Evolutionary conservation across 75 land plant species (phyloP).

Genomic region (Pseudotsuga menziesii): DNA sequence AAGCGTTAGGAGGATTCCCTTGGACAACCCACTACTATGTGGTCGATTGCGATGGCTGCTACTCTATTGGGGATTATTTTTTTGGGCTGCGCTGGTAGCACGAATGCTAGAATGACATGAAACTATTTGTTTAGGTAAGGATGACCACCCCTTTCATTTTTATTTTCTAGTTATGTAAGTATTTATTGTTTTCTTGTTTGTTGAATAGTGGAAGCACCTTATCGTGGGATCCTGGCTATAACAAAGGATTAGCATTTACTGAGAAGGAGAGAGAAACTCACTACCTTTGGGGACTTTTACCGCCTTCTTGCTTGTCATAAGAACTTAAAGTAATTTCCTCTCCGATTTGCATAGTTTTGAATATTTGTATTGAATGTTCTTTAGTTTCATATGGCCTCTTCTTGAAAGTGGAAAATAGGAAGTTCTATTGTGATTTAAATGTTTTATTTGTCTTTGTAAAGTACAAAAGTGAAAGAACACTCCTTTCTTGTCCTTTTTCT

Average conservation of each 20-base stretch:
- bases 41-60: too few species aligned
- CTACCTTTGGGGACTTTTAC: conserved; percentile 84
- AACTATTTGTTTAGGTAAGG: too few species aligned
- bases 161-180: too few species aligned
- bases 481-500: too few species aligned
- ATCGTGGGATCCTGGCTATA: conserved; percentile 81
- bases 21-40: too few species aligned
- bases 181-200: not conserved
- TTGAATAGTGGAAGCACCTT: conserved; percentile 64
- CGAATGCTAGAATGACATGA: too few species aligned
- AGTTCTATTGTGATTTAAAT: not conserved
- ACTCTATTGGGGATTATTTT: too few species aligned
- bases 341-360: not conserved
- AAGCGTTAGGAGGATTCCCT: too few species aligned
- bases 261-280: conserved; percentile 87
- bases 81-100: too few species aligned
- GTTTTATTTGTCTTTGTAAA: not conserved
- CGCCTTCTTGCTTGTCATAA: conserved; percentile 60
- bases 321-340: conserved; percentile 67
- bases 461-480: not conserved
- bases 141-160: too few species aligned
- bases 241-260: conserved; percentile 89
- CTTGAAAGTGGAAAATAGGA: not conserved
- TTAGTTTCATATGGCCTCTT: not conserved
- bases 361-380: not conserved